Base-by-base conservation (phyloP, 148 eudicot species). In the Rhododendron molle region DNA sequence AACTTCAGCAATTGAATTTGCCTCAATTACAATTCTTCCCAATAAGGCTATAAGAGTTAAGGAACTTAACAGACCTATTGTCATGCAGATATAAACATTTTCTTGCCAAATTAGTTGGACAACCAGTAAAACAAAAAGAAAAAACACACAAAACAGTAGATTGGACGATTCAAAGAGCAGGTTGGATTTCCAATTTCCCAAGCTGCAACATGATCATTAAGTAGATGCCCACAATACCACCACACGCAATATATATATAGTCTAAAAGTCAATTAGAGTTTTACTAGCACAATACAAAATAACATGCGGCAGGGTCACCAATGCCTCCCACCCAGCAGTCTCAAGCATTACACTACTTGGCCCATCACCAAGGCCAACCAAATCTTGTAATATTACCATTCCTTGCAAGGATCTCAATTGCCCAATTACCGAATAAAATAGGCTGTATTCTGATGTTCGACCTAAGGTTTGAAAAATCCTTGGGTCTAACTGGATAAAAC, bases 41-140 rank as follows among this genome's bases (percentile, higher is more conserved):
- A 65, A 3, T 26, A 65, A 65, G 32, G 26, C 32, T 0, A 23
- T 62, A 7, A 8, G 28, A 47, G 30, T 49, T 28, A 12, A 26
- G 40, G 13, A 44, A 79, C 38, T 49, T 14, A 49, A 1, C 58
- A 15, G 18, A 40, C 73, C 16, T 26, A 26, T 28, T 67, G 16
- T 44, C 54, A 44, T 20, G 32, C 30, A 44, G n/a, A 43, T 23
- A 44, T n/a, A 21, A 26, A 77, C 16, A 8, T 77, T 30, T 50
- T 44, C 30, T 77, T 32, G 0, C 7, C 12, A 44, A 44, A 60
- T 23, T 20, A 44, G 26, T 20, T 11, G 26, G 44, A 47, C 47
- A 11, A 7, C 54, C 26, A 44, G 32, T 43, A 76, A 43, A 77
- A 76, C 79, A 20, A 78, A 83, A 65, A 60, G 73, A 83, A 86